These are phyloP conservation scores for Alternaria sp. DNA, from an alignment of 2,329 filamentous ascomycete genomes.

Conservation along the genomic window DNA sequence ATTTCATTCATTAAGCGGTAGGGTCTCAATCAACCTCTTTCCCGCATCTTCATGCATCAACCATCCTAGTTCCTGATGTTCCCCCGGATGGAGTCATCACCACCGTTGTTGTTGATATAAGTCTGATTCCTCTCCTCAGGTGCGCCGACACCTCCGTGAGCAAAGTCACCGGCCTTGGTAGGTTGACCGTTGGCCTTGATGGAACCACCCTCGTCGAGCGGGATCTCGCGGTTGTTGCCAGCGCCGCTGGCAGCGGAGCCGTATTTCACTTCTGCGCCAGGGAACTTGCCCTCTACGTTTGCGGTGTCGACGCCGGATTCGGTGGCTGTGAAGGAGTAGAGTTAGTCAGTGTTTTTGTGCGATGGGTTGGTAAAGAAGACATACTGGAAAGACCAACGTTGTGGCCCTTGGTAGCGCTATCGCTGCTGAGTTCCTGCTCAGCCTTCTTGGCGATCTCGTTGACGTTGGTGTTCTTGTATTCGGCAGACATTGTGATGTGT, in stretches of 20 bases:
- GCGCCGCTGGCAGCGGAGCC: conserved; percentile 56
- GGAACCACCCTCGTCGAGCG: conserved; percentile 56
- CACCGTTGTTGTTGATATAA: conserved; percentile 51
- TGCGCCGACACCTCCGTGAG: conserved; percentile 56
- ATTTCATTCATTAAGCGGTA: not conserved
- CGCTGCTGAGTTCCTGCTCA: conserved; percentile 59
- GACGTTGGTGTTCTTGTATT: conserved; percentile 54
- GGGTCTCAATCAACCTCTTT: not conserved
- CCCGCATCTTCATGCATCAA: not conserved
- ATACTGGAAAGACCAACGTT: conserved; percentile 51
- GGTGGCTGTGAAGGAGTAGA: conserved; percentile 37
- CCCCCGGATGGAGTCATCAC: conserved; percentile 52
- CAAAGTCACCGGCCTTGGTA: conserved; percentile 59
- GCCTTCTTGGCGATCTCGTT: conserved; percentile 58
- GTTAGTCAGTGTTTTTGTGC: not conserved
- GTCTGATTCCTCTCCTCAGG: conserved; percentile 56
- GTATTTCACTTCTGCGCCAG: conserved; percentile 55
- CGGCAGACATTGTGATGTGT: conserved; percentile 53
- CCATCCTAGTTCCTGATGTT: conserved; percentile 49
- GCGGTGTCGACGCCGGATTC: conserved; percentile 60
- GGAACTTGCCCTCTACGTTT: conserved; percentile 52
- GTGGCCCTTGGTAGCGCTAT: conserved; percentile 52
- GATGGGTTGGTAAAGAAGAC: conserved; percentile 5
- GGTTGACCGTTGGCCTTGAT: conserved; percentile 53
- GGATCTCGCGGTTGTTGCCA: conserved; percentile 60